Conservation (phyloP, 2,329 filamentous ascomycete species). For the Apiospora aurea region DNA sequence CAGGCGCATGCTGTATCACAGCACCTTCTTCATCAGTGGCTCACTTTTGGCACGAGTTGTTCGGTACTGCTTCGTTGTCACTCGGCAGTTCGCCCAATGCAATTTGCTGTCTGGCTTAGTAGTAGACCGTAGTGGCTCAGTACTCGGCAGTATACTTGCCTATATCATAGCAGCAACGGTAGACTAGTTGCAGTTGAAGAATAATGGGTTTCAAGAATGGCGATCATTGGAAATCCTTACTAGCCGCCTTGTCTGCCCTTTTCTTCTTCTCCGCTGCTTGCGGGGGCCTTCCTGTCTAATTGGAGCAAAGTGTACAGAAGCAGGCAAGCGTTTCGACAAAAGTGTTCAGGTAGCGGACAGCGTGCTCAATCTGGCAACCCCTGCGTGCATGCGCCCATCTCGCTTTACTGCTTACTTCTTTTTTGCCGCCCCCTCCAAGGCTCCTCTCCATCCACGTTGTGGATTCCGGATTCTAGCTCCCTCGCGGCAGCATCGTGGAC, state of each 20-base stretch:
- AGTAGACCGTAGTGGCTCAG: no score
- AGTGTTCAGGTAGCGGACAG: slow-evolving; percentile 13
- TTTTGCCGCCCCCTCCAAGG: neutral
- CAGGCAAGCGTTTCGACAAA: slow-evolving; percentile 7
- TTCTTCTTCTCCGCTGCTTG: neutral
- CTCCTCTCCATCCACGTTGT: neutral
- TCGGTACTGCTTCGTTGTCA: neutral
- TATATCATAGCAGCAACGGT: slow-evolving; percentile 10
- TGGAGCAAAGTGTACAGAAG: neutral
- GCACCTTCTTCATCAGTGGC: neutral
- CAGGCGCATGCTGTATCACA: neutral
- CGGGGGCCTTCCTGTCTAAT: slow-evolving; percentile 1
- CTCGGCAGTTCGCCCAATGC: neutral
- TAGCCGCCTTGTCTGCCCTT: neutral
- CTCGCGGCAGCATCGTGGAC: slow-evolving; percentile 1
- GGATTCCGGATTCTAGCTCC: neutral
- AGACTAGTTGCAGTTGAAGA: slow-evolving; percentile 15
- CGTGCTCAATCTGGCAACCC: slow-evolving; percentile 12
- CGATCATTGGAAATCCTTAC: slow-evolving; percentile 6
- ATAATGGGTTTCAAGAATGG: neutral
- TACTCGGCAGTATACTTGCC: neutral
- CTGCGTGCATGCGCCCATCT: slow-evolving; percentile 6
- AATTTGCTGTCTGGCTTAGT: neutral
- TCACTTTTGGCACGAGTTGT: neutral
- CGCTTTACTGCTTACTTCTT: neutral